Base-by-base conservation (phyloP, 495 filamentous ascomycete species). In the Massariosphaeria phaeospora region DNA sequence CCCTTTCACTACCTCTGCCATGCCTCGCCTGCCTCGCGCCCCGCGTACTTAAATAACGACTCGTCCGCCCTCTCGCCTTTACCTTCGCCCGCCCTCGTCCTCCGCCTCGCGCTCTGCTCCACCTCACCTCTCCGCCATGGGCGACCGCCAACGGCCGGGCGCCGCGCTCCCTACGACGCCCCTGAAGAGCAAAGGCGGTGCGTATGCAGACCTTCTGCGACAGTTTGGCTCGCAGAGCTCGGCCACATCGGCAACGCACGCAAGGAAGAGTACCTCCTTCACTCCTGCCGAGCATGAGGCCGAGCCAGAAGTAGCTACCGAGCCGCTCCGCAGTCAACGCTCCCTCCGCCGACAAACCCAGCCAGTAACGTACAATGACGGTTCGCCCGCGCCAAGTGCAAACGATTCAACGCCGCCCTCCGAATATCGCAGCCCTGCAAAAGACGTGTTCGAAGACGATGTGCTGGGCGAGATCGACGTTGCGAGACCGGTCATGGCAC, bases 191-290 rank as follows among this genome's bases (percentile, higher is more conserved):
- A 52, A 29, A 10, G 31, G 52, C 11, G 52, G 52, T 7, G 18
- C n/a, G 13, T 33, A 50, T 21, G 35, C 44, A 17, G 35, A 54
- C 24, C 48, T 63, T 9, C 49, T 63, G 17, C 18, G 38, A 30
- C 36, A 50, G 13, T 63, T 63, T 40, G 54, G 54, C 3, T 54
- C 60, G 1, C 39, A 21, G 13, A 50, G 29, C 44, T 54, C 48
- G 7, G 52, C 60, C 0, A 49, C 49, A 20, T 63, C 60, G 9
- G 55, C 39, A 15, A 58, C 60, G 11, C 53, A 58, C 23, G 55
- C 54, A 4, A 36, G 55, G 29, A 25, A 33, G n/a, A 15, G 11
- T 9, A 20, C 39, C 8, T 17, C 29, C 20, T 27, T 18, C 36
- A n/a, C 5, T 17, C 27, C 55, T 10, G 0, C 31, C 31, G 21